Base-by-base conservation (phyloP, 495 filamentous ascomycete genomes). In the Massariosphaeria phaeospora region DNA sequence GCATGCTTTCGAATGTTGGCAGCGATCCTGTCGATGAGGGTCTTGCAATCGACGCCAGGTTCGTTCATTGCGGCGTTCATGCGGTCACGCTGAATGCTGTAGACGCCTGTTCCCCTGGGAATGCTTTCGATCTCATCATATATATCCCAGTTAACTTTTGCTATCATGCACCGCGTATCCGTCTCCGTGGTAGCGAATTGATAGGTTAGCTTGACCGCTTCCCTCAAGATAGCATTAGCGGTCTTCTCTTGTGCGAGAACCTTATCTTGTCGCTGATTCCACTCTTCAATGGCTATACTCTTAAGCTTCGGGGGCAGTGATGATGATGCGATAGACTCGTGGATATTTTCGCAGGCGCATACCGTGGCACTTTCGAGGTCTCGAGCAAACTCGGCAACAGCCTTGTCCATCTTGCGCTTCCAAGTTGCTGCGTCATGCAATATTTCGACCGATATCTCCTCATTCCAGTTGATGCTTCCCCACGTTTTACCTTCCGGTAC, bases 121-220 rank as follows among this genome's bases (percentile, higher is more conserved):
- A 23, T 46, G 7, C 18, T 35, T 17, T 44, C 20, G 15, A 46
- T 25, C n/a, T 46, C 11, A 6, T 44, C 38, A 23, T 44, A 54
- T 24, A 34, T 12, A 26, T 3, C 2, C 4, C 6, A 10, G 40
- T 54, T 44, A 11, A 54, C 3, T 13, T 6, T 36, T 5, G 50
- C 24, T 2, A 54, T 33, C 39, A 54, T 54, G 50, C 50, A 54
- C 2, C 50, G 50, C 3, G 21, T 45, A 21, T 54, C 50, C 25
- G 38, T 35, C 20, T 54, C 50, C 6, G 50, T 46, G 24, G 50
- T 34, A n/a, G 27, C 40, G 15, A 41, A 46, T 18, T 45, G 8
- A 29, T 44, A 38, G 24, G 17, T 26, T 5, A 5, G 4, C 4
- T 18, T 18, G 30, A 54, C 10, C 15, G 12, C 3, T 3, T 33